phyloP scores from a whole-genome alignment of 768 basidiomycete genomes.

The Lactifluus piperatus region DNA sequence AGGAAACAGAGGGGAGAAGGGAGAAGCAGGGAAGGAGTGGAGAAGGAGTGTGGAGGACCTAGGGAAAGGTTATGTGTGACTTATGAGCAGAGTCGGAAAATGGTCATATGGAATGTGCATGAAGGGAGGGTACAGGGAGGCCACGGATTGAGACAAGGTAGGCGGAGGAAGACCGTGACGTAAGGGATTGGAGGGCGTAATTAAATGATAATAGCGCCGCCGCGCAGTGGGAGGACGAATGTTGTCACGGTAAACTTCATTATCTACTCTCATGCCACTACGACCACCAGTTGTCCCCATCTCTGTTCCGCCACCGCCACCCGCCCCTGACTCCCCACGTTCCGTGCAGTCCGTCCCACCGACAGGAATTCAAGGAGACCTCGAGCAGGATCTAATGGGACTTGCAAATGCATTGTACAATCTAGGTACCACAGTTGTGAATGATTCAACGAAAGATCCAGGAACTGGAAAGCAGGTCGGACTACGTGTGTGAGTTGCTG shows the following conservation, averaged over 20 bases:
- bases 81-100: too few species aligned
- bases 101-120: too few species aligned
- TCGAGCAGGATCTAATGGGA: slow-evolving; percentile 67
- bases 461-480: slow-evolving; percentile 66
- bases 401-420: slow-evolving; percentile 75
- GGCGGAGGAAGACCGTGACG: too few species aligned
- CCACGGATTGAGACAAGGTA: too few species aligned
- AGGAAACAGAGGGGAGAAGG: too few species aligned
- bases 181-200: too few species aligned
- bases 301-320: slow-evolving; percentile 22
- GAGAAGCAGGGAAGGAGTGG: too few species aligned
- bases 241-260: neutral
- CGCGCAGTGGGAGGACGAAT: too few species aligned
- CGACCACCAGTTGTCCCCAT: slow-evolving; percentile 4
- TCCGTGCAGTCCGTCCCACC: slow-evolving; percentile 69
- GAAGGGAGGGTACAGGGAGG: too few species aligned
- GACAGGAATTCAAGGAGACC: slow-evolving; percentile 57
- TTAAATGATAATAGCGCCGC: too few species aligned
- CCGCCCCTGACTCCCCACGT: slow-evolving; percentile 56
- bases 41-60: too few species aligned
- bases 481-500: slow-evolving; percentile 50
- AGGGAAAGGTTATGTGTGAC: too few species aligned
- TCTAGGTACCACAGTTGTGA: slow-evolving; percentile 74
- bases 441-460: slow-evolving; percentile 70
- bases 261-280: slow-evolving; percentile 9